A percentile compares a stretch with the other conserved stretches of the same genome.
Evolutionary conservation across 176 grass and related monocot genomes (phyloP).

Genomic region (Alopecurus myosuroides): DNA sequence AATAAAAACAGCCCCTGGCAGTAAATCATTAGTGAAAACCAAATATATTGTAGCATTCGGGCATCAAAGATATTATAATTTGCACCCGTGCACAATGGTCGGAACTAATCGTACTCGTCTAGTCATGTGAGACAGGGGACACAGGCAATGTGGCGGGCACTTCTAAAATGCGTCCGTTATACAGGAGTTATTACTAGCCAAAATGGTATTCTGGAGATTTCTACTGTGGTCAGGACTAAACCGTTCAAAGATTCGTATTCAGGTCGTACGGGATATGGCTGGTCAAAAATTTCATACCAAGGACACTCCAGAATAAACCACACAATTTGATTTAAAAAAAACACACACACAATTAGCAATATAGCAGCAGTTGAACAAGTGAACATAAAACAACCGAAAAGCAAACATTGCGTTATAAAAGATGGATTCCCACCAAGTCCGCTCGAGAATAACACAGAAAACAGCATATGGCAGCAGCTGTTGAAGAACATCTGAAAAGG

Average conservation of each 20-base stretch:
- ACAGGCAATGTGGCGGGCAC: background rate
- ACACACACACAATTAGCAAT: background rate
- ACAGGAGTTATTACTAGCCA: background rate
- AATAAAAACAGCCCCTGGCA: constrained; percentile 93
- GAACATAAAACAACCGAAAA: constrained; percentile 4
- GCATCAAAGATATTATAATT: constrained; percentile 3
- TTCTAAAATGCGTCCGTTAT: background rate
- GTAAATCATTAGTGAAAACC: constrained; percentile 97
- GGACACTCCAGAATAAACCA: background rate
- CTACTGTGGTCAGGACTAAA: background rate
- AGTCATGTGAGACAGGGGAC: background rate
- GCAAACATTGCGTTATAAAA: background rate
- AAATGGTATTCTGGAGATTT: background rate
- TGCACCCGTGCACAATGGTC: background rate
- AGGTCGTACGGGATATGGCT: background rate
- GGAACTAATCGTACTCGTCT: background rate
- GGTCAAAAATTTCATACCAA: background rate
- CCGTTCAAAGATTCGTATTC: background rate
- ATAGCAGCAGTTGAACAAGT: background rate
- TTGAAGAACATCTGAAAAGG: background rate
- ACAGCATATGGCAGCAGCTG: background rate
- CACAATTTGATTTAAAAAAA: no score
- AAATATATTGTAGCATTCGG: constrained; percentile 50
- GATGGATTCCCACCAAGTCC: background rate
- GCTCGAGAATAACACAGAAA: background rate